These are phyloP conservation scores for Hyaloscypha variabilis DNA, from an alignment of 495 filamentous ascomycete genomes.

Conservation along the genomic window DNA sequence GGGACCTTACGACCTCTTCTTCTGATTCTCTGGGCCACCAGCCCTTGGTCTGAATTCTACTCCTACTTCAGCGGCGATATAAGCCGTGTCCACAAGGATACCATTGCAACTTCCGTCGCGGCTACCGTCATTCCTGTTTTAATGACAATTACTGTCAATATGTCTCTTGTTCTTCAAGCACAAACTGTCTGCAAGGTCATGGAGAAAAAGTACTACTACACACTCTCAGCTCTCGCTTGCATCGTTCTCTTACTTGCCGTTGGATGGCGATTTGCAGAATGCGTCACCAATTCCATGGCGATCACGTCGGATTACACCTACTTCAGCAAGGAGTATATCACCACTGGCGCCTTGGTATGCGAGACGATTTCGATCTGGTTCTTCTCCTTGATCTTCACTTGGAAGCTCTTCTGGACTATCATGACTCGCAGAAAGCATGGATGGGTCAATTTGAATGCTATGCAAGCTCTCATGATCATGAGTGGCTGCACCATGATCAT, in stretches of 20 bases:
- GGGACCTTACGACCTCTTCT: conserved; percentile 65
- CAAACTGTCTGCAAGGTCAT: conserved; percentile 32
- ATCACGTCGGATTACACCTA: conserved; percentile 41
- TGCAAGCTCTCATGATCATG: conserved; percentile 75
- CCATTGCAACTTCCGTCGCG: conserved; percentile 54
- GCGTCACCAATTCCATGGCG: conserved; percentile 55
- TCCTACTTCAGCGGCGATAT: conserved; percentile 59
- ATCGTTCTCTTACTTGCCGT: conserved; percentile 57
- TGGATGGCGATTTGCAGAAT: conserved; percentile 59
- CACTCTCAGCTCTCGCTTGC: conserved; percentile 51
- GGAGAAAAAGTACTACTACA: conserved; percentile 35
- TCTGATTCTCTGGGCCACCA: conserved; percentile 58
- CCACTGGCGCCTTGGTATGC: conserved; percentile 53
- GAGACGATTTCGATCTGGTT: conserved; percentile 70
- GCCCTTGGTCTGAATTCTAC: conserved; percentile 61
- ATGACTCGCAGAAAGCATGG: conserved; percentile 57
- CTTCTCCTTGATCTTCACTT: conserved; percentile 74
- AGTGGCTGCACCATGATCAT: conserved; percentile 77
- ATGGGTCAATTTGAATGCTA: conserved; percentile 61
- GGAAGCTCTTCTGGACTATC: conserved; percentile 68
- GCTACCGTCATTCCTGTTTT: conserved; percentile 57
- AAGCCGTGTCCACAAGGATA: conserved; percentile 45
- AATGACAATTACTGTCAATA: conserved; percentile 60
- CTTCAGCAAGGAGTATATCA: conserved; percentile 45
- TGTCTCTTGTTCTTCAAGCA: conserved; percentile 74